Percentiles rank a stretch among this genome's conserved stretches.
These are phyloP conservation scores for Starmerella bombicola DNA, from an alignment of 805 yeast species.

Conservation along the genomic window DNA sequence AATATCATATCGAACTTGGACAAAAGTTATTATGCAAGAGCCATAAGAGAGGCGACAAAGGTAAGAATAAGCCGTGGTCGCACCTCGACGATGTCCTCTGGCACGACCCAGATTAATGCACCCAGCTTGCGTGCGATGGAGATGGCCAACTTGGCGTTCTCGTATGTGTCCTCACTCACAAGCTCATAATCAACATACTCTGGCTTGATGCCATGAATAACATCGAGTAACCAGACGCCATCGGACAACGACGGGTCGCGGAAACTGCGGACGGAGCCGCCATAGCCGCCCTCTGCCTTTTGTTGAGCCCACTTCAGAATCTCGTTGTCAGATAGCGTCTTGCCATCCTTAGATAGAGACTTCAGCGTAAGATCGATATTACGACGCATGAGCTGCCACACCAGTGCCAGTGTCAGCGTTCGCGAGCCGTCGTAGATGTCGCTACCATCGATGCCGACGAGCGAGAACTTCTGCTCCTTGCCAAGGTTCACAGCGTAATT, in stretches of 20 bases:
- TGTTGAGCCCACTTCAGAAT: slow-evolving; percentile 90
- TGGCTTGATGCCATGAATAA: slow-evolving; percentile 85
- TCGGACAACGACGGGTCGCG: slow-evolving; percentile 64
- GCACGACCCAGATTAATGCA: slow-evolving; percentile 97
- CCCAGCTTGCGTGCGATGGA: slow-evolving; percentile 97
- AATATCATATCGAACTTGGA: too few relatives aligned
- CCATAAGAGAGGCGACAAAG: slow-evolving; percentile 91
- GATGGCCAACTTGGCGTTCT: slow-evolving; percentile 92
- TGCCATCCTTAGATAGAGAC: slow-evolving; percentile 56
- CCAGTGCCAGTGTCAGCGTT: slow-evolving; percentile 77
- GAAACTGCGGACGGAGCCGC: slow-evolving; percentile 73
- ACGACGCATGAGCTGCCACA: slow-evolving; percentile 98
- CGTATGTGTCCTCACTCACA: slow-evolving; percentile 78
- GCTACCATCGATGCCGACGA: slow-evolving; percentile 96
- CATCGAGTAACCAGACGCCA: slow-evolving; percentile 77
- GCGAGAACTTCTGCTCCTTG: slow-evolving; percentile 78
- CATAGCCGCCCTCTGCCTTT: slow-evolving; percentile 63
- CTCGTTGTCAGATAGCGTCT: slow-evolving; percentile 69
- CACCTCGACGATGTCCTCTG: slow-evolving; percentile 97
- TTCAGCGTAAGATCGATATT: slow-evolving; percentile 78
- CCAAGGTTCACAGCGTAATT: slow-evolving; percentile 97
- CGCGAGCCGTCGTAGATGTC: slow-evolving; percentile 92
- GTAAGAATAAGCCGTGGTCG: slow-evolving; percentile 87
- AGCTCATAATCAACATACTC: slow-evolving; percentile 95
- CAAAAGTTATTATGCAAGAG: slow-evolving; percentile 30